phyloP scores from a whole-genome alignment of 2,329 filamentous ascomycete genomes.

The Aspergillus quadrilineatus region DNA sequence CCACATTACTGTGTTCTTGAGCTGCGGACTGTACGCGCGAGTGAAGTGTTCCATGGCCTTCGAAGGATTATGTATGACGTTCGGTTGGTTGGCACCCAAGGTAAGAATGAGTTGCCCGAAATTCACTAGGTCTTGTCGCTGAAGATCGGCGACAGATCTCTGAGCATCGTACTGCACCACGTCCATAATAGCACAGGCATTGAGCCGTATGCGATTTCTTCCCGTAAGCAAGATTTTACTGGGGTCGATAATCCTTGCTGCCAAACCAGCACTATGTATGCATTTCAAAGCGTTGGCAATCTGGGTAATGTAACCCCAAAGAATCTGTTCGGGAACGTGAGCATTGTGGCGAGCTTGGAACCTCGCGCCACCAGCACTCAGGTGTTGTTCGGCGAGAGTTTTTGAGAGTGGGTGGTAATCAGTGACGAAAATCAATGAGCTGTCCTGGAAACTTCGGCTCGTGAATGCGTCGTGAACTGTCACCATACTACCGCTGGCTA shows the following conservation, averaged over 20 bases:
- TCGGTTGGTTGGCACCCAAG: conserved; percentile 68
- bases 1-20: conserved; percentile 80
- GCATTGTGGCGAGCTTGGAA: conserved; percentile 47
- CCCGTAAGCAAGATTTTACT: conserved; percentile 88
- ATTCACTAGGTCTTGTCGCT: conserved; percentile 81
- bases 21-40: conserved; percentile 71
- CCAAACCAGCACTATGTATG: conserved; percentile 77
- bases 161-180: conserved; percentile 78
- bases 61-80: conserved; percentile 61
- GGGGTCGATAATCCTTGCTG: conserved; percentile 79
- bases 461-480: conserved; percentile 91
- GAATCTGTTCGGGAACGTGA: conserved; percentile 66
- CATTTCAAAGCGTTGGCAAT: conserved; percentile 83
- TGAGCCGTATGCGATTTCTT: conserved; percentile 84
- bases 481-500: conserved; percentile 79
- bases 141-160: conserved; percentile 69
- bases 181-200: conserved; percentile 84
- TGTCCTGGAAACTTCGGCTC: conserved; percentile 87
- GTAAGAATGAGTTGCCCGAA: conserved; percentile 83
- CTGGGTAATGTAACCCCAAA: conserved; percentile 93
- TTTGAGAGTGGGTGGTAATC: conserved; percentile 91
- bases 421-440: conserved; percentile 88
- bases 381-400: conserved; percentile 79
- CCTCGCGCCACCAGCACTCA: conserved; percentile 37
- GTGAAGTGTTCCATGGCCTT: conserved; percentile 74